A percentile compares a stretch with the other conserved stretches of the same genome.
phyloP scores from a whole-genome alignment of 2,329 filamentous ascomycete genomes.

The Diaporthe sp. region DNA sequence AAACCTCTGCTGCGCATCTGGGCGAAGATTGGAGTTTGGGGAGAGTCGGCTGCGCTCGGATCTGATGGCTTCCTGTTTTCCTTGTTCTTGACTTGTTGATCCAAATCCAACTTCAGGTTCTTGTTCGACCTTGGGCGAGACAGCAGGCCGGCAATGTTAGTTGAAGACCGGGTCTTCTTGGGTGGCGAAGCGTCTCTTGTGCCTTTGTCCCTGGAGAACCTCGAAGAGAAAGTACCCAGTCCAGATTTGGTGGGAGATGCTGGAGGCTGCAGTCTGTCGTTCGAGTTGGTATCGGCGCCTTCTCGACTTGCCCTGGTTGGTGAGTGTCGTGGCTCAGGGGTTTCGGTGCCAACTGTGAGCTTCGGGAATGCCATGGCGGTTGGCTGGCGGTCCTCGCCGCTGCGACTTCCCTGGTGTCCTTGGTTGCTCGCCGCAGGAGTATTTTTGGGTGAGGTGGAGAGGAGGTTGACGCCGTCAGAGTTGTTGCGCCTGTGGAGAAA shows the following conservation, averaged over 20 bases:
- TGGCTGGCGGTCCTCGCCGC: slow-evolving; percentile 7
- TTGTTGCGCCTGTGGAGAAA: slow-evolving; percentile 41
- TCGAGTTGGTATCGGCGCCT: background rate
- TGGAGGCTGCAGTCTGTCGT: slow-evolving; percentile 9
- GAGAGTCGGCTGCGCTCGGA: slow-evolving; percentile 50
- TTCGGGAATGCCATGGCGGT: slow-evolving; percentile 38
- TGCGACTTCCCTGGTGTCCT: slow-evolving; percentile 22
- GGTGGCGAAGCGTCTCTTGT: slow-evolving; percentile 61
- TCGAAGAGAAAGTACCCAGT: slow-evolving; percentile 58
- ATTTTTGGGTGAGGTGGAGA: slow-evolving; percentile 30
- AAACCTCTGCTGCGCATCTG: slow-evolving; percentile 71
- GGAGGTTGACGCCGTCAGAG: slow-evolving; percentile 37
- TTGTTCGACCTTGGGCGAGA: slow-evolving; percentile 81
- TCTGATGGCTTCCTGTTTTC: slow-evolving; percentile 81
- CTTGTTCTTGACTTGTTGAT: slow-evolving; percentile 75
- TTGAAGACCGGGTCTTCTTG: slow-evolving; percentile 86
- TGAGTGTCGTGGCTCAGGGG: slow-evolving; percentile 30
- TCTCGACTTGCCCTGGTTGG: slow-evolving; percentile 32
- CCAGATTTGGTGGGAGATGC: slow-evolving; percentile 61
- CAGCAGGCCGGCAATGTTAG: slow-evolving; percentile 83
- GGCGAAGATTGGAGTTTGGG: slow-evolving; percentile 82
- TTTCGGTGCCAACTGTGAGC: slow-evolving; percentile 33
- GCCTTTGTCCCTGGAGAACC: slow-evolving; percentile 54
- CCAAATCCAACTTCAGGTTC: slow-evolving; percentile 58
- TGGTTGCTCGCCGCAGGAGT: slow-evolving; percentile 3